Base-by-base conservation (phyloP, 78 protist species). In the Dictyostelium capitatum region DNA sequence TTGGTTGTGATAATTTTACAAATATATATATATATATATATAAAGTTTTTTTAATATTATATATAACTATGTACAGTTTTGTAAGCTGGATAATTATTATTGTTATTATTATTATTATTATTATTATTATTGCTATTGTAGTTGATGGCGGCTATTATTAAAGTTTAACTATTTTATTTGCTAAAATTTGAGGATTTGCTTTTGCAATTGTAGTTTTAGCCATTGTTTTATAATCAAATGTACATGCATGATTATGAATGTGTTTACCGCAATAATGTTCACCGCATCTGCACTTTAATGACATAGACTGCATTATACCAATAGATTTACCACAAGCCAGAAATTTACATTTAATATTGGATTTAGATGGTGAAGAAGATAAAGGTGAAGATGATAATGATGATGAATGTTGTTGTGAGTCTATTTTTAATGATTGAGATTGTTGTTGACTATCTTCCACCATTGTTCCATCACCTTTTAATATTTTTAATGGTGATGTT, bases 101-200 rank as follows among this genome's bases (percentile, higher is more conserved):
- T 37, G 2, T 37, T 37, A 4, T 4, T 51, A 51, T 51, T 14
- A 14, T 8, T 51, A 51, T 51, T 51, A 51, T 14, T 37, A 37
- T 37, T 37, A 37, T 37, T 37, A 37, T 37, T 37, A 4, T 4
- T 51, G 3, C 3, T 14, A 14, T 8, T 51, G 3, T 51, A 4
- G 3, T 14, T 37, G 43, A 3, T 37, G 43, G 43, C 43, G 43
- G 43, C 43, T 37, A 37, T 67, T 67, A 30, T 67, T 77, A 87
- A 28, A 87, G 81, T 43, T 87, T 87, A 32, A 87, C 93, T 30
- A 87, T 87, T 77, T 87, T 87, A 47, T 74, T 87, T 56, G 85
- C 93, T 51, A 87, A 62, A 80, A 87, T 77, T 64, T 87, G 93
- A 11, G 93, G 93, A 53, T 87, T 87, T 5, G 93, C 93, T 51